Percentiles rank a stretch among this genome's conserved stretches.
Evolutionary conservation across 2,329 filamentous ascomycete genomes (phyloP).

Genomic region (Pseudogymnoascus sp.): DNA sequence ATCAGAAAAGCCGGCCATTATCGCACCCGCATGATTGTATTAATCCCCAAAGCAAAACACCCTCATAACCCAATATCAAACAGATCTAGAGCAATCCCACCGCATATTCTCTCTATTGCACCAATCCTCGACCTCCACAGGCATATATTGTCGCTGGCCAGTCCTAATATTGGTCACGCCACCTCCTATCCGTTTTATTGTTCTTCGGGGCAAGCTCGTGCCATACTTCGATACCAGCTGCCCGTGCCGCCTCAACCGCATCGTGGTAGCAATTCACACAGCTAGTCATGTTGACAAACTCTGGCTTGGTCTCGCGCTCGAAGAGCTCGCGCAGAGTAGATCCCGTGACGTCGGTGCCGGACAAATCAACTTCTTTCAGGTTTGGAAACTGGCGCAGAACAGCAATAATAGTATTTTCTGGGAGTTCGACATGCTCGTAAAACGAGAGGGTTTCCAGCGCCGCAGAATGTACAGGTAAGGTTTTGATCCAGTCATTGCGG

Average conservation of each 20-base stretch:
- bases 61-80: not conserved
- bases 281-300: not conserved
- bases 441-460: not conserved
- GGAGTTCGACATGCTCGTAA: not conserved
- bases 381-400: not conserved
- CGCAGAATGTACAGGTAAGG: not conserved
- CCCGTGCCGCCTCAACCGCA: not conserved
- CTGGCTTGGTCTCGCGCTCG: not conserved
- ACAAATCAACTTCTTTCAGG: not conserved
- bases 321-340: not conserved
- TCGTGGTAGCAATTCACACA: not conserved
- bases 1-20: not conserved
- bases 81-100: not conserved
- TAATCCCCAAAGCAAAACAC: not conserved
- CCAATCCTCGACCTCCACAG: not conserved
- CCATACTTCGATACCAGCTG: not conserved
- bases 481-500: not conserved
- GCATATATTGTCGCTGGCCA: not conserved
- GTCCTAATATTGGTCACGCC: not conserved
- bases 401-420: not conserved
- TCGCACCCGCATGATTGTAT: not conserved
- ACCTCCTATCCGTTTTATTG: not conserved
- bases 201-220: not conserved
- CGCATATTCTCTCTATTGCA: not conserved
- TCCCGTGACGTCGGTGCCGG: not conserved